Base-by-base conservation (phyloP, 768 basidiomycete species). In the Termitomyces sp. region DNA sequence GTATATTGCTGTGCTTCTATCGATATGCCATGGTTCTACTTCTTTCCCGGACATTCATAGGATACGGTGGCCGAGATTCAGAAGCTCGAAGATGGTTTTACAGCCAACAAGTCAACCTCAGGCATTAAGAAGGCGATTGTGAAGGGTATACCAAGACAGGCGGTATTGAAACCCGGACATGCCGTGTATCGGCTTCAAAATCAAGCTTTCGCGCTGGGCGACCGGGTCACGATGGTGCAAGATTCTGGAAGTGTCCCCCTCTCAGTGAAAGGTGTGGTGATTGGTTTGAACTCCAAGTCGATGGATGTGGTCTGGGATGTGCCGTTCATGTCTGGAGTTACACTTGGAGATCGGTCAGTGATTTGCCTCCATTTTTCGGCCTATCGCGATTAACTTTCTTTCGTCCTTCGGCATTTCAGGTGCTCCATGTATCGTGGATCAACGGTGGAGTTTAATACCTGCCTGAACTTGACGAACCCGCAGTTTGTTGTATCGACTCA, bases 301-400 rank as follows among this genome's bases (percentile, higher is more conserved):
- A 89, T 98, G 82, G 97, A 98, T 70, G 89, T 98, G 26, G 82
- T 96, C 0, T 98, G 97, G 92, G 97, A 99, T 70, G 87, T 89
- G 26, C 82, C 93, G 1, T 98, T 99, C 74, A 92, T 99, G 85
- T 87, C 93, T 23, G 97, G 97, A 7, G 80, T 82, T 2, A 97
- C 91, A 0, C 76, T 98, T 12, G 86, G 87, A 4, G 92, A 91
- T 66, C 80, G 95, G 91, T 93, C 66, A 23, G 69, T 67, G 23
- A 36, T 23, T 36, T 59, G 50, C 33, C 20, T 32, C 38, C 47
- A 28, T 30, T 51, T n/a, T 40, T 13, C 2, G 13, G 16, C 28
- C n/a, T 36, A 16, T 16, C 16, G 3, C 30, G 10, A 43, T 20
- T 20, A 32, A 50, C 7, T 8, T 16, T 14, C 9, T 28, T 16